Evolutionary conservation across 331 rosid species (phyloP).

Genomic region (Pyrus hybrid): DNA sequence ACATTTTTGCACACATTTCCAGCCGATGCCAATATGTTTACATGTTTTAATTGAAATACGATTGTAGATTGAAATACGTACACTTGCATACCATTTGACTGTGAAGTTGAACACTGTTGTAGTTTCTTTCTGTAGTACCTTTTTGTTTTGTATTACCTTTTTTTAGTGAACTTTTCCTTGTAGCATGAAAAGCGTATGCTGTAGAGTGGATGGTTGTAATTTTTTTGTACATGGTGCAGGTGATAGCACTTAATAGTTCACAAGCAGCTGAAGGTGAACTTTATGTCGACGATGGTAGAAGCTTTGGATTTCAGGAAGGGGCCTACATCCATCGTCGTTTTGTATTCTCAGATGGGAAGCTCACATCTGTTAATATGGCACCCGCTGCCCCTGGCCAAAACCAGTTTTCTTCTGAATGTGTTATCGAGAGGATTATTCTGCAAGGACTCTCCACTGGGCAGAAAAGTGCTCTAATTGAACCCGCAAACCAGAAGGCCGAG

Average conservation of each 20-base stretch:
- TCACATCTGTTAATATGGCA: constrained; percentile 46
- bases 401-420: constrained; percentile 28
- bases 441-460: constrained; percentile 23
- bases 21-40: neutral
- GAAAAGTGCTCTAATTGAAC: constrained; percentile 57
- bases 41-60: neutral
- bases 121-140: neutral
- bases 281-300: constrained; percentile 60
- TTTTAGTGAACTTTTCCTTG: neutral
- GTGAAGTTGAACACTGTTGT: neutral
- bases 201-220: neutral
- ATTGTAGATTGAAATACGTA: neutral
- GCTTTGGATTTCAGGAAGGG: constrained; percentile 62
- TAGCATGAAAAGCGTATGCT: neutral
- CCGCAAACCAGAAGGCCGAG: constrained; percentile 48
- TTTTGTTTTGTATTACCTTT: neutral
- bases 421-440: constrained; percentile 67
- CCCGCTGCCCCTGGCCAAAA: constrained; percentile 24
- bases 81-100: neutral
- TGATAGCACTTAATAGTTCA: constrained; percentile 77
- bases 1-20: too few relatives aligned
- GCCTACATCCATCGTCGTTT: constrained; percentile 79
- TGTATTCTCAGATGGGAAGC: constrained; percentile 54
- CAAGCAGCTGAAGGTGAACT: constrained; percentile 33
- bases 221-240: constrained; percentile 34